Base-by-base conservation (phyloP, 805 yeast genomes). In the Barnettozyma wickerhamii region DNA sequence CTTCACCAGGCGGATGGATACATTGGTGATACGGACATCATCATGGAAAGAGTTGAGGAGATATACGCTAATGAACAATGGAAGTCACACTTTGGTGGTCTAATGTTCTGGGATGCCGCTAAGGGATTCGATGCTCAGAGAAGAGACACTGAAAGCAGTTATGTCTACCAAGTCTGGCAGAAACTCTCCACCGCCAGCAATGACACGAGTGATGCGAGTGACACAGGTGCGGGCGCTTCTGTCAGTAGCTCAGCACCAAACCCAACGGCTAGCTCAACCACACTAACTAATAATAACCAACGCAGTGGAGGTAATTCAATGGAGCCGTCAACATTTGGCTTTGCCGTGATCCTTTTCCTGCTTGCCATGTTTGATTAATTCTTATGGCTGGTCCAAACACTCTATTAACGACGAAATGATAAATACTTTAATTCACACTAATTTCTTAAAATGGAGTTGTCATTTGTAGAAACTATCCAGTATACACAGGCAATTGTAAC, bases 21-120 rank as follows among this genome's bases (percentile, higher is more conserved):
- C 49, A 66, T 67, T 24, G 65, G 69, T 30, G 73, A 50, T 19
- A 40, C 69, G 17, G 73, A 66, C 23, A 1, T 14, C 1, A 58
- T 69, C 19, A 30, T 51, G n/a, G 33, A 44, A 4, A 67, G 58
- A 32, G 41, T 67, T n/a, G 35, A 41, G 10, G 45, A 45, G 10
- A 47, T 60, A 19, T 31, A 41, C 12, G 13, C 15, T 1, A 17
- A 40, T 17, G 29, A 41, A 10, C 7, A 19, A 1, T 27, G 33
- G 9, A 33, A 42, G n/a, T 32, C 56, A 1, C 58, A 64, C 48
- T 84, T 89, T 57, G 96, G 95, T 38, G 98, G 98, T 48, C 72
- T 90, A 55, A 77, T 83, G 73, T 65, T 89, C 46, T 90, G 98
- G 97, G 95, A 88, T 62, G 95, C 95, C 12, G 79, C 89, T 31